Evolutionary conservation across 176 grass and related monocot species (phyloP).

Genomic region (Carex kokanica): DNA sequence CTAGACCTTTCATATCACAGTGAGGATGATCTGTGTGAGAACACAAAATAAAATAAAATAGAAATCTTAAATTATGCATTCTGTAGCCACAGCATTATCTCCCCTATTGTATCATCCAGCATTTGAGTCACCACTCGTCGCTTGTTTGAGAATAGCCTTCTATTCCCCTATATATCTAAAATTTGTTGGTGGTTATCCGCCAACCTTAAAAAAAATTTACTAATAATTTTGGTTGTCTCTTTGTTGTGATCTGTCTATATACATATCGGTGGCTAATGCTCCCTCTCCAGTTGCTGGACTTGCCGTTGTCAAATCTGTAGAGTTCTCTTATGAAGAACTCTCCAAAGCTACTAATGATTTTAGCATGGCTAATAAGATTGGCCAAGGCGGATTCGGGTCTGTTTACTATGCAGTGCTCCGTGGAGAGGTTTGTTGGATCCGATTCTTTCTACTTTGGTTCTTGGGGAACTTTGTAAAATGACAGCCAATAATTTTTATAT

Average conservation of each 20-base stretch:
- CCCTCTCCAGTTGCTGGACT: slow-evolving; percentile 41
- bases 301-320: slow-evolving; percentile 82
- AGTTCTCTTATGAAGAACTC: slow-evolving; percentile 90
- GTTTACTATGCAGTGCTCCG: slow-evolving; percentile 80
- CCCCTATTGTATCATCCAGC: too few relatives aligned
- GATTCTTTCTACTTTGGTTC: slow-evolving; percentile 17
- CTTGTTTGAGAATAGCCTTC: too few relatives aligned
- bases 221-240: not conserved
- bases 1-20: too few relatives aligned
- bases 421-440: slow-evolving; percentile 65
- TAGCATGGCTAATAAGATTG: slow-evolving; percentile 88
- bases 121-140: too few relatives aligned
- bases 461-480: slow-evolving; percentile 2
- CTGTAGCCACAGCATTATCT: too few relatives aligned
- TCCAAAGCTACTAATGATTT: slow-evolving; percentile 77
- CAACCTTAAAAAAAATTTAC: too few relatives aligned
- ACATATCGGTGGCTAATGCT: slow-evolving; percentile 21
- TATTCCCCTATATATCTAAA: too few relatives aligned
- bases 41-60: too few relatives aligned
- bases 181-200: too few relatives aligned
- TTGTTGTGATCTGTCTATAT: slow-evolving; percentile 3
- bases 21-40: too few relatives aligned
- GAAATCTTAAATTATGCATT: too few relatives aligned
- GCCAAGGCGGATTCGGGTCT: slow-evolving; percentile 72
- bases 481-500: too few relatives aligned